phyloP scores from a whole-genome alignment of 805 yeast genomes.

The Priceomyces carsonii region DNA sequence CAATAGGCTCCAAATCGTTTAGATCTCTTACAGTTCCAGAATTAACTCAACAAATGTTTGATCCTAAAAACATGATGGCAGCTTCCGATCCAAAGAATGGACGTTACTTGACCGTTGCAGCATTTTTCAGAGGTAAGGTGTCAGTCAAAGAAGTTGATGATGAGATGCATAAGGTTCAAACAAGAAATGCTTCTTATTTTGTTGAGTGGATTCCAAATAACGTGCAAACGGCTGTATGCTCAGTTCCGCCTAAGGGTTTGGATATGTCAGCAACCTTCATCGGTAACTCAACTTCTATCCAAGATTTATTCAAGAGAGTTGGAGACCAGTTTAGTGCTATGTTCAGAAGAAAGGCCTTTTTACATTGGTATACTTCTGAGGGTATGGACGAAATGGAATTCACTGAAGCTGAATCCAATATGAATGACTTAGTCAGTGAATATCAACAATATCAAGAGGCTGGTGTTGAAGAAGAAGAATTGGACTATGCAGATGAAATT shows the following conservation, averaged over 20 bases:
- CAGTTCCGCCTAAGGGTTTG: constrained; percentile 82
- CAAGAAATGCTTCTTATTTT: constrained; percentile 77
- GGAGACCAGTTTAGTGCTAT: constrained; percentile 88
- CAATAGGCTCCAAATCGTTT: constrained; percentile 78
- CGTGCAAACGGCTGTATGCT: constrained; percentile 91
- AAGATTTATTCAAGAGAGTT: constrained; percentile 85
- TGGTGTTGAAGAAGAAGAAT: constrained; percentile 70
- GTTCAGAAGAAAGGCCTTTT: constrained; percentile 93
- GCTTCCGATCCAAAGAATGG: constrained; percentile 91
- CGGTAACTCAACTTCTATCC: constrained; percentile 91
- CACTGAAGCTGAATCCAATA: constrained; percentile 89
- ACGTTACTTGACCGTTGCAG: constrained; percentile 88
- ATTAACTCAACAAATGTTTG: constrained; percentile 91
- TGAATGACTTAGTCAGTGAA: constrained; percentile 86
- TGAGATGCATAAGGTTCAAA: constrained; percentile 83
- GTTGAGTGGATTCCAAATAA: constrained; percentile 97
- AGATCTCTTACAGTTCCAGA: constrained; percentile 86
- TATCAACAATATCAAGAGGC: constrained; percentile 91
- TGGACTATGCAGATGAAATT: constrained; percentile 67
- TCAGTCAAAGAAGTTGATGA: constrained; percentile 94
- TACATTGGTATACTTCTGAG: constrained; percentile 94
- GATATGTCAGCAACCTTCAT: constrained; percentile 92
- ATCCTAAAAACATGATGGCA: constrained; percentile 93
- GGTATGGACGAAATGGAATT: constrained; percentile 97
- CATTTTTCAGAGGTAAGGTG: constrained; percentile 92